phyloP scores from a whole-genome alignment of 768 basidiomycete species.

The Clitopilus passeckerianus region DNA sequence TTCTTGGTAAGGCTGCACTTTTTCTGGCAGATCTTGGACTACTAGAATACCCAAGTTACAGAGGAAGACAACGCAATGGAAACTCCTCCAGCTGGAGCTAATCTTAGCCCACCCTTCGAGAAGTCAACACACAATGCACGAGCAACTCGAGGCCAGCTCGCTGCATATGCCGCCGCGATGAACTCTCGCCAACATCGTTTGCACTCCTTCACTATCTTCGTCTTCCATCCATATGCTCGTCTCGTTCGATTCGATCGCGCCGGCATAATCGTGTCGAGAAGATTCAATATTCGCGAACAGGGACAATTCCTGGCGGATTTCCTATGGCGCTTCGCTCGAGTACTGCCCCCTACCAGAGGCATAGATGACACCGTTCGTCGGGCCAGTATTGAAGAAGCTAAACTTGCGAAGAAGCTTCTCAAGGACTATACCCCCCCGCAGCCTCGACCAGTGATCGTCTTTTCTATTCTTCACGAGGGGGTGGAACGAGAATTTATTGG shows the following conservation, averaged over 20 bases:
- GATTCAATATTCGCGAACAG: constrained; percentile 17
- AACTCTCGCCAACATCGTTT: constrained; percentile 21
- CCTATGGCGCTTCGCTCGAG: constrained; percentile 20
- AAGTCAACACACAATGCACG: not conserved
- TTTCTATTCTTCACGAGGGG: constrained; percentile 4
- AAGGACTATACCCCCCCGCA: not conserved
- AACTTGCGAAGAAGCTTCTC: constrained; percentile 6
- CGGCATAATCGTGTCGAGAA: constrained; percentile 21
- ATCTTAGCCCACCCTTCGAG: constrained; percentile 3
- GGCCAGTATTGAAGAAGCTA: constrained; percentile 6
- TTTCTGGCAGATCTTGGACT: no score
- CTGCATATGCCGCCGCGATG: constrained; percentile 12
- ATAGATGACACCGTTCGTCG: constrained; percentile 18
- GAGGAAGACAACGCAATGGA: not conserved
- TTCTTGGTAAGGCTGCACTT: not conserved
- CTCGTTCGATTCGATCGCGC: constrained; percentile 27
- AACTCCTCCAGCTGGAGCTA: not conserved
- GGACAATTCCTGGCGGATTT: constrained; percentile 19
- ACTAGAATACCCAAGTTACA: not conserved
- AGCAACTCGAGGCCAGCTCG: constrained; percentile 17
- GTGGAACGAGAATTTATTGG: not conserved
- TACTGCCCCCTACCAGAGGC: constrained; percentile 14
- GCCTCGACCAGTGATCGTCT: constrained; percentile 6
- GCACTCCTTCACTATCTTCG: constrained; percentile 19
- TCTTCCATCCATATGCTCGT: constrained; percentile 18